Base-by-base conservation (phyloP, 495 filamentous ascomycete genomes). In the Xeromyces bisporus region DNA sequence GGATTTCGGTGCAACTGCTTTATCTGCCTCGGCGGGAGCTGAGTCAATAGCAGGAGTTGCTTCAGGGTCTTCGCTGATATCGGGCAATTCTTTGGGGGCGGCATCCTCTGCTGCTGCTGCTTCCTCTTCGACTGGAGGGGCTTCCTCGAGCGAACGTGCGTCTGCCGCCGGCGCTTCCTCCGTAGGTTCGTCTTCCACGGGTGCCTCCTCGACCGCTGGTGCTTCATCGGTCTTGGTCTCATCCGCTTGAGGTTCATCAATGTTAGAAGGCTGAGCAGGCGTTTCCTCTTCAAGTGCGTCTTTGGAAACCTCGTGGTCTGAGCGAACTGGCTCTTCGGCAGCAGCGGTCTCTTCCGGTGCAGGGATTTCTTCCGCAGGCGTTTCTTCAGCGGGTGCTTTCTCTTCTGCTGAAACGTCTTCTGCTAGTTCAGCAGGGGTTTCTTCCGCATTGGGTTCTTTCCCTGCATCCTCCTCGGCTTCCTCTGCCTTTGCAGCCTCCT, bases 371-470 rank as follows among this genome's bases (percentile, higher is more conserved):
- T 47, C 40, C 6, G 26, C 34, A 25, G 29, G 16, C 10, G 29
- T 15, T 30, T 42, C 37, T 24, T 12, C 17, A 9, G 20, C 5
- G 9, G 9, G 20, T 21, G 20, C 20, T 9, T 21, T 21, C 9
- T 21, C 20, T 21, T 21, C 39, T 32, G 9, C 29, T 30, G 18
- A 18, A n/a, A n/a, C n/a, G n/a, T n/a, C n/a, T n/a, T n/a, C n/a
- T n/a, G 28, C 14, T 18, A 23, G 26, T 20, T 28, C 39, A 29
- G 34, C 31, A 17, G 39, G 29, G 3, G 38, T 15, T 3, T 38
- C 31, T 28, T 43, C 37, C n/a, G 32, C 30, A 7, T n/a, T n/a
- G n/a, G 34, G 3, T n/a, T 41, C 39, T 24, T 41, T 29, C 28
- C 34, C 25, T 8, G 43, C 28, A 25, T 21, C 17, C 17, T 38